phyloP scores from a whole-genome alignment of 2,329 filamentous ascomycete genomes.

The Volutella citrinella region DNA sequence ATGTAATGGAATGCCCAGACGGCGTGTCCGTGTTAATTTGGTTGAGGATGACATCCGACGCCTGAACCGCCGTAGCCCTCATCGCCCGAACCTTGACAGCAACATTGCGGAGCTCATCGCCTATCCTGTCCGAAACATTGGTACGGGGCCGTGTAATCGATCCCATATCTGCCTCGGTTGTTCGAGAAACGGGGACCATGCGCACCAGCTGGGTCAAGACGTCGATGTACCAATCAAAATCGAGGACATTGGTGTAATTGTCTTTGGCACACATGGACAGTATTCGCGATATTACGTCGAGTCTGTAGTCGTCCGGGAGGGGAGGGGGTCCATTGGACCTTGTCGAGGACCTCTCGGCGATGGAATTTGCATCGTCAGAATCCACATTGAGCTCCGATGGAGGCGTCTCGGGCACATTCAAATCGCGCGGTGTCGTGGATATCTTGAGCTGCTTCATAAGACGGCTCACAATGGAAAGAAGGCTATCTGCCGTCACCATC shows the following conservation, averaged over 20 bases:
- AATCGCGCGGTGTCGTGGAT: slow-evolving; percentile 50
- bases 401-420: slow-evolving; percentile 39
- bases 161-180: slow-evolving; percentile 35
- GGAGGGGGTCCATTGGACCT: slow-evolving; percentile 45
- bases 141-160: slow-evolving; percentile 25
- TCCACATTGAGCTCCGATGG: slow-evolving; percentile 43
- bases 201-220: slow-evolving; percentile 82
- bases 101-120: slow-evolving; percentile 82
- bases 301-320: slow-evolving; percentile 81
- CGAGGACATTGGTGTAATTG: slow-evolving; percentile 79
- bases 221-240: slow-evolving; percentile 98
- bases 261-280: slow-evolving; percentile 86
- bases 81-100: slow-evolving; percentile 88
- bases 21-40: slow-evolving; percentile 53
- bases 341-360: slow-evolving; percentile 32
- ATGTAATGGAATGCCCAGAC: slow-evolving; percentile 54
- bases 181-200: slow-evolving; percentile 55
- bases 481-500: slow-evolving; percentile 87
- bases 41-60: slow-evolving; percentile 72
- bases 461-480: slow-evolving; percentile 79
- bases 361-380: slow-evolving; percentile 50
- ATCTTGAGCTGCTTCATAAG: slow-evolving; percentile 83
- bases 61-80: slow-evolving; percentile 73
- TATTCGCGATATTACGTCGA: slow-evolving; percentile 78
- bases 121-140: slow-evolving; percentile 68